phyloP scores from a whole-genome alignment of 192 early-diverging fungal genomes.

The Thoreauomyces humboldtii region DNA sequence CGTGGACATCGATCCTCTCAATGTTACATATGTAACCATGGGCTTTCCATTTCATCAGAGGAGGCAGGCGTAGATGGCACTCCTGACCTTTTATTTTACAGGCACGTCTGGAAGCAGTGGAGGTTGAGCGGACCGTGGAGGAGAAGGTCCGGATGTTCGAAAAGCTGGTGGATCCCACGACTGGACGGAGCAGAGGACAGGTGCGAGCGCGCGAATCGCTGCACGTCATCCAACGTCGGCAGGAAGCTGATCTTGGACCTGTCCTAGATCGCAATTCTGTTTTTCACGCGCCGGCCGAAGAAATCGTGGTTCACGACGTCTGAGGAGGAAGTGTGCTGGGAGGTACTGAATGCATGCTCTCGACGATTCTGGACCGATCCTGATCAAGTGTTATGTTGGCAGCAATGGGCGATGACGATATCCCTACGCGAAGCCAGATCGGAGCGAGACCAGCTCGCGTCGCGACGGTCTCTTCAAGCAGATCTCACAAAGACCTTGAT shows the following conservation, averaged over 20 bases:
- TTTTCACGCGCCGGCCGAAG: conserved; percentile 36
- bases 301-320: conserved; percentile 42
- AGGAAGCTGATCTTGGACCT: too few relatives aligned
- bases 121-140: conserved; percentile 38
- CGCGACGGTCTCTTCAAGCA: conserved; percentile 28
- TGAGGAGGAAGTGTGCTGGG: conserved; percentile 38
- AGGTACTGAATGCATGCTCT: conserved; percentile 29
- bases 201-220: neutral
- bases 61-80: neutral
- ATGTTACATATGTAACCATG: conserved; percentile 38
- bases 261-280: conserved; percentile 35
- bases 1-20: conserved; percentile 33
- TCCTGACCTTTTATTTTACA: neutral
- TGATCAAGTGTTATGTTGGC: neutral
- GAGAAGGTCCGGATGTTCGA: conserved; percentile 30
- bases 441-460: conserved; percentile 40
- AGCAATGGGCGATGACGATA: conserved; percentile 41
- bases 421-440: conserved; percentile 25
- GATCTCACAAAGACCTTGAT: conserved; percentile 25
- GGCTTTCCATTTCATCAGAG: neutral
- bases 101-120: conserved; percentile 34
- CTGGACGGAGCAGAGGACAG: conserved; percentile 19
- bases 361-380: neutral
- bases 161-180: conserved; percentile 23
- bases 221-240: too few relatives aligned